Base-by-base conservation (phyloP, 2,329 filamentous ascomycete genomes). In the Diaporthe sp. region DNA sequence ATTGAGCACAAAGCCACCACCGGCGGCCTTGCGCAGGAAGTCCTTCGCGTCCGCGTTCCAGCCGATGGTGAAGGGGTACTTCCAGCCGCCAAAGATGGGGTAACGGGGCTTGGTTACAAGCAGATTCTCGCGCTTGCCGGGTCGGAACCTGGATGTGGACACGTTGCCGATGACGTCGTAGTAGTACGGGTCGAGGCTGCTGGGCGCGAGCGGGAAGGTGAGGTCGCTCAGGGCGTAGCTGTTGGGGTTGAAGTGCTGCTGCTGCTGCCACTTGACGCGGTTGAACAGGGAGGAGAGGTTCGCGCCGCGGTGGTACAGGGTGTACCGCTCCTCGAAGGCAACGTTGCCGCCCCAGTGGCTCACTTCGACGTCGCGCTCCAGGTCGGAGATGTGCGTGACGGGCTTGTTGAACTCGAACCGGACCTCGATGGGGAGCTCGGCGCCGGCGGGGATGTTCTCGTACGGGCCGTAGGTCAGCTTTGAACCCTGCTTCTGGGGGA, bases 331-430 rank as follows among this genome's bases (percentile, higher is more conserved):
- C 86, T 99, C 97, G 68, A 96, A 95, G 2, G 97, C 97, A 72
- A 98, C 86, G 83, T 99, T 99, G 77, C 97, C 97, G 79, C 97
- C 97, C 97, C 97, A 99, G 85, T 98, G 97, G 82, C 95, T 98
- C 80, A 99, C 93, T 84, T 99, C 97, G 77, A 99, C 87, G 81
- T 98, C 96, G 76, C 97, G 93, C 85, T 98, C 95, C 76, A 99
- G 88, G 22, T 91, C 88, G 46, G 92, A 92, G 69, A 95, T 91
- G 81, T 97, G 94, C 58, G 92, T 93, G 74, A 99, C 88, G 17
- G 97, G 96, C 86, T 96, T 97, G 78, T 94, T 98, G 86, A 97
- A 98, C 84, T 99, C 96, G 85, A 98, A 98, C 77, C 97, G 94
- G 72, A 98, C 93, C 78, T 89, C 91, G 75, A 95, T 92, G 25